Evolutionary conservation across 768 basidiomycete species (phyloP), one percentile per base, ranked within the genome.

Genomic region (Leccinum imitatum): DNA sequence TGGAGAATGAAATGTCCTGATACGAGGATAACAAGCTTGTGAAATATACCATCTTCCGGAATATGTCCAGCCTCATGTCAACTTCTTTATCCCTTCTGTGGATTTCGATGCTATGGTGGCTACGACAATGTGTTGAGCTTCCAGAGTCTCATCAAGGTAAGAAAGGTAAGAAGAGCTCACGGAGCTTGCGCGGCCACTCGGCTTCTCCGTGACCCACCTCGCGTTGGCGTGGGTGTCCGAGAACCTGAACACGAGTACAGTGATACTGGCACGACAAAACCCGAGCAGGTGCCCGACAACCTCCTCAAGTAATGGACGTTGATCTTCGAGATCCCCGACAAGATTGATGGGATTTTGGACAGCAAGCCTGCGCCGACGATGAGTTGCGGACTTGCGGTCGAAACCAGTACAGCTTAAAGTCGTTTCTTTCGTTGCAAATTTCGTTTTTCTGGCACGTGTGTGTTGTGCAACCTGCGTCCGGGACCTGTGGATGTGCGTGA

Each of bases 171-270:
- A 76, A 65, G 71, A 77, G 58, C 69, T 87, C 50, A 77, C 79
- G 8, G 69, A 73, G 61, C 59, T 83, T 27, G 82, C 83, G 10
- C 31, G 73, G 75, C 37, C 79, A 62, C 72, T 86, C 19, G 80
- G 74, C 15, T 77, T 75, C 57, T 79, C 73, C 21, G 75, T 80
- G 61, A 74, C 79, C 19, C 77, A 78, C 46, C 74, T 86, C 48
- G 79, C 84, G 1, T 75, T 87, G 58, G 85, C 85, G n/a, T 86
- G 84, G 85, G 71, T 79, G 8, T 74, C 79, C 9, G 72, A 69
- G 60, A 80, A 84, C 67, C 76, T 78, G n/a, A 79, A 80, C 69
- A 79, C 78, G 44, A 74, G 76, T 52, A 79, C 76, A 13, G 75
- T 80, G 55, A 80, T 82, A 59, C 74, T 82, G 48, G 82, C 6